Evolutionary conservation across 371 early-diverging fungal species (phyloP), one percentile per base, ranked within the genome.

Genomic region (Smittium mucronatum): DNA sequence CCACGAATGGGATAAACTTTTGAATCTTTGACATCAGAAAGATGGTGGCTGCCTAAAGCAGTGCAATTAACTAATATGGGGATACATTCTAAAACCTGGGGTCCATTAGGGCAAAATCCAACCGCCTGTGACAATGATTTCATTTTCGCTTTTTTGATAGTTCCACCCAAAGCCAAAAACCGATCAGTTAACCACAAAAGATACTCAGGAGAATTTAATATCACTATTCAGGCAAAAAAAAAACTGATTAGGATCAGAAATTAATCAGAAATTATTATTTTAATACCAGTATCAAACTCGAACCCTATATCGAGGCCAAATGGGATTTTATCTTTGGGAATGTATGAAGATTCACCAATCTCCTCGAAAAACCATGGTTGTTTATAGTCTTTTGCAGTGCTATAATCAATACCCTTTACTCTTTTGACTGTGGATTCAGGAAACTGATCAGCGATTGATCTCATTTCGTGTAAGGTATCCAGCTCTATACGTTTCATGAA

Each of bases 21-120:
- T n/a, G n/a, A 31, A 70, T 86, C 87, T 17, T 68, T 67, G 1
- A 86, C 84, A 0, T 83, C 87, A 28, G 81, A 82, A 1, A 86
- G 71, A 17, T 63, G 69, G 15, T 17, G 74, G 72, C 71, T 75
- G 63, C 85, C 86, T 17, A 81, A 70, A 0, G 84, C 87, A 0
- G 85, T 75, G 70, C 87, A 87, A 70, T 87, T 87, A 57, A 87
- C 76, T 28, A 87, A 70, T 47, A 80, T 11, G 5, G 36, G 36
- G n/a, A 17, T 26, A 15, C 16, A 21, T n/a, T 36, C 21, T 28
- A 25, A 11, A 36, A 28, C 36, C 17, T 5, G 15, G 30, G 21
- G 11, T 11, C 31, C 28, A 21, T 64, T 67, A 11, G 67, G 36
- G 2, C 47, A 30, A 67, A 47, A 67, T 15, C 47, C 16, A 2